Evolutionary conservation across 352 stramenopile genomes (phyloP).

Genomic region (Pythium graminicola): DNA sequence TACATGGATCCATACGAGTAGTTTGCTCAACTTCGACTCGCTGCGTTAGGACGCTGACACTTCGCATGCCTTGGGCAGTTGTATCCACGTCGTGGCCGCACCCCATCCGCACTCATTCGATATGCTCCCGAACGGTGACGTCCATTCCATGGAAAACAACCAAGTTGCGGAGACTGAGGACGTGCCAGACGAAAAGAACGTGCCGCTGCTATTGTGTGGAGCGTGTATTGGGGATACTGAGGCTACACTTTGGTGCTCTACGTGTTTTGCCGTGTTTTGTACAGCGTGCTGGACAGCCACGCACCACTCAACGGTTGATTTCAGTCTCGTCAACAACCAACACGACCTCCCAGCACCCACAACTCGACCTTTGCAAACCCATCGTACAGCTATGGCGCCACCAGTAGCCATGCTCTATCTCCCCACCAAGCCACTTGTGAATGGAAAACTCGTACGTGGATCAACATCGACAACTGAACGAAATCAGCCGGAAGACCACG

Average conservation of each 20-base stretch:
- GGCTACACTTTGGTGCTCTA: constrained; percentile 53
- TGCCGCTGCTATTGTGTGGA: constrained; percentile 34
- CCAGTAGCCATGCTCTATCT: constrained; percentile 52
- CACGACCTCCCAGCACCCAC: constrained; percentile 13
- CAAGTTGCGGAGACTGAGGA: constrained; percentile 3
- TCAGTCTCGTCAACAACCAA: constrained; percentile 10
- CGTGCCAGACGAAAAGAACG: background rate
- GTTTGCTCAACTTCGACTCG: too few species aligned
- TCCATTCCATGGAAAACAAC: background rate
- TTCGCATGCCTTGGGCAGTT: constrained; percentile 17
- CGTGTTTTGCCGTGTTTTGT: constrained; percentile 57
- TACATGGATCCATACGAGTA: background rate
- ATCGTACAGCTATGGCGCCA: constrained; percentile 16
- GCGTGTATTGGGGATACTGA: constrained; percentile 24
- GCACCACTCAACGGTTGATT: constrained; percentile 46
- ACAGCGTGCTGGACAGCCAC: constrained; percentile 38
- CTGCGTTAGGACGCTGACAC: constrained; percentile 11
- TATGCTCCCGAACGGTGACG: background rate
- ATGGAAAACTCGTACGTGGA: constrained; percentile 25
- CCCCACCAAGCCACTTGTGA: constrained; percentile 33
- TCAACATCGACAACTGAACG: constrained; percentile 18
- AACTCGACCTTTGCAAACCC: constrained; percentile 26
- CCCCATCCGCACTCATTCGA: background rate
- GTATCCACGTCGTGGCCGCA: constrained; percentile 16
- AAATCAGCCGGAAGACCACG: constrained; percentile 3